Evolutionary conservation across 2,329 filamentous ascomycete species (phyloP), one percentile per base, ranked within the genome.

Genomic region (Colletotrichum sp.): DNA sequence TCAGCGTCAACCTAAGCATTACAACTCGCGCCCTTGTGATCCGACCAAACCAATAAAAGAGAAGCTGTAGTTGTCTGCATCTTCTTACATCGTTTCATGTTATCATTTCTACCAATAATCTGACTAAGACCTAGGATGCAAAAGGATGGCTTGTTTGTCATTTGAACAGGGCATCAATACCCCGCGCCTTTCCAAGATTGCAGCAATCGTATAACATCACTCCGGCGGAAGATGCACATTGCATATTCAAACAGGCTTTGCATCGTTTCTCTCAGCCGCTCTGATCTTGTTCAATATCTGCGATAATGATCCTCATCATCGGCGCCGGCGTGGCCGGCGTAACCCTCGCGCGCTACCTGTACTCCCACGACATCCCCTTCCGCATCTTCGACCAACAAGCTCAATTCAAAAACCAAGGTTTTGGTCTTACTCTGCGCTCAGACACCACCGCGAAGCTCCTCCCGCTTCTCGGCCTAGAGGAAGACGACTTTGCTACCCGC

Each of bases 351-450:
- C 43, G 43, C n/a, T 52, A 52, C 43, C 10, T 52, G 0, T 3
- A 52, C 10, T 52, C 43, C 6, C 43, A 21, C 43, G 2, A 21
- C 3, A 48, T 48, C 6, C 10, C n/a, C 0, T 48, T 48, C 0
- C 43, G 43, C 6, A 48, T 48, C n/a, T 48, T 48, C 43, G 43
- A 48, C n/a, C 43, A 48, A 10, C 43, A 48, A 21, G 6, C n/a
- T 7, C 18, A 48, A 0, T 48, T 13, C n/a, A 21, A 21, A 0
- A 48, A 21, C 10, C 43, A 48, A 2, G 43, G 43, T 0, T 48
- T 48, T 13, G 43, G 43, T 13, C 43, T 48, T 48, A 48, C n/a
- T 21, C 43, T 48, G 0, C 43, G 43, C 43, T 48, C 43, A 21
- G 43, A 48, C 43, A 48, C 43, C 1, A 48, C 43, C 1, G 4